Evolutionary conservation across 2,329 filamentous ascomycete species (phyloP).

Genomic region (Neofusicoccum cordaticola): DNA sequence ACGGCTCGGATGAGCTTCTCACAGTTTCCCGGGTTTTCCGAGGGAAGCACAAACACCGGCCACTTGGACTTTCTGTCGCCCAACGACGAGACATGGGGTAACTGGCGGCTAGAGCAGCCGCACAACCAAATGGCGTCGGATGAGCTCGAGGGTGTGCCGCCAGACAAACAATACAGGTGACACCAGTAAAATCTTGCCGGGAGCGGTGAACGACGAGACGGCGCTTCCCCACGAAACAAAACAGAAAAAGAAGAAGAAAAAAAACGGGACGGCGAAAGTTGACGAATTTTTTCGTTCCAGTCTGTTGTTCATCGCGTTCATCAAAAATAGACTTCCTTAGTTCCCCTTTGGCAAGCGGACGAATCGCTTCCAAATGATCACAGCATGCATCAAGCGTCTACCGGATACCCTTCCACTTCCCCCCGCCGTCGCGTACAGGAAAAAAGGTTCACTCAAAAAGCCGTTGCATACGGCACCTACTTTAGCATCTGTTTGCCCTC

Average conservation of each 20-base stretch:
- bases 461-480: too few species aligned
- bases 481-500: too few species aligned
- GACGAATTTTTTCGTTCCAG: not conserved
- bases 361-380: not conserved
- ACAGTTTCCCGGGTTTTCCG: not conserved
- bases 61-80: not conserved
- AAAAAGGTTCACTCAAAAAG: not conserved
- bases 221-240: too few species aligned
- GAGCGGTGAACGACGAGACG: not conserved
- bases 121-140: not conserved
- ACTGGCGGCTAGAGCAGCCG: slow-evolving; percentile 5
- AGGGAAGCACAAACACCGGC: not conserved
- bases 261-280: not conserved
- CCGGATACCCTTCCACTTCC: not conserved
- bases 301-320: not conserved
- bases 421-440: not conserved
- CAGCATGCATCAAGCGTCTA: not conserved
- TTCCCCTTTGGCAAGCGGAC: not conserved
- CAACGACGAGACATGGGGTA: not conserved
- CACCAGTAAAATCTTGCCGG: too few species aligned
- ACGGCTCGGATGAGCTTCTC: slow-evolving; percentile 8
- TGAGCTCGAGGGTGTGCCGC: not conserved
- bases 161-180: slow-evolving; percentile 3
- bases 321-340: slow-evolving; percentile 13
- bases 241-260: not conserved